Evolutionary conservation across 2,329 filamentous ascomycete genomes (phyloP).

Genomic region (Penicillium verrucosum): DNA sequence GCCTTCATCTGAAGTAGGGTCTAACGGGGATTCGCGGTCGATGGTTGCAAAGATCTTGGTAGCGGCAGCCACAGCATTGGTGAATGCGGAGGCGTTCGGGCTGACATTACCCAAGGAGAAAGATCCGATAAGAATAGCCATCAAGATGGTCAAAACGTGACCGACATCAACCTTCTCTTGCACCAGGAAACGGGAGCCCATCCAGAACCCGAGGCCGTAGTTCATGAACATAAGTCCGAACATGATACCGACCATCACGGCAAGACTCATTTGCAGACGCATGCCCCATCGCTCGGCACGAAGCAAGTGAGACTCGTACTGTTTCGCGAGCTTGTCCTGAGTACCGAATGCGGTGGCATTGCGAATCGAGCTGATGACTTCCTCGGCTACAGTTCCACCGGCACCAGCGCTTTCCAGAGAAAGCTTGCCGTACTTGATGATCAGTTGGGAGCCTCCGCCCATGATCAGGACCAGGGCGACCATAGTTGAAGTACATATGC

Average conservation of each 20-base stretch:
- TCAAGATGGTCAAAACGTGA: slow-evolving; percentile 76
- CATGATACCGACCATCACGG: slow-evolving; percentile 77
- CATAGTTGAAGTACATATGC: slow-evolving; percentile 81
- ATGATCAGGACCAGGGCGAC: slow-evolving; percentile 75
- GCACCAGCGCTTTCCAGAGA: slow-evolving; percentile 75
- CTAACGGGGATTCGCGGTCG: slow-evolving; percentile 78
- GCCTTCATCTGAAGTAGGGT: slow-evolving; percentile 70
- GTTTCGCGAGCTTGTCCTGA: slow-evolving; percentile 81
- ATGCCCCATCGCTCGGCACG: slow-evolving; percentile 73
- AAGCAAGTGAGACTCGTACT: slow-evolving; percentile 74
- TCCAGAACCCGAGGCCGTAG: slow-evolving; percentile 86
- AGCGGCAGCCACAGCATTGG: slow-evolving; percentile 75
- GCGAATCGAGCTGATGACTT: slow-evolving; percentile 89
- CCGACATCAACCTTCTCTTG: slow-evolving; percentile 63
- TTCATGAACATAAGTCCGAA: slow-evolving; percentile 82
- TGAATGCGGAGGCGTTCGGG: slow-evolving; percentile 83
- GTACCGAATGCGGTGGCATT: slow-evolving; percentile 92
- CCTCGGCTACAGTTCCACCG: slow-evolving; percentile 85
- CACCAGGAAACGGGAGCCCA: slow-evolving; percentile 73
- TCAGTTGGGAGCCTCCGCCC: slow-evolving; percentile 68
- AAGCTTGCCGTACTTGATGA: slow-evolving; percentile 76
- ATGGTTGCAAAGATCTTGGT: slow-evolving; percentile 93
- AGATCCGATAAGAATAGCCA: slow-evolving; percentile 89
- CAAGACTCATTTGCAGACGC: slow-evolving; percentile 69
- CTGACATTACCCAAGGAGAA: slow-evolving; percentile 86